Conservation (phyloP, 2,329 filamentous ascomycete species). For the Colletotrichum somersetense region DNA sequence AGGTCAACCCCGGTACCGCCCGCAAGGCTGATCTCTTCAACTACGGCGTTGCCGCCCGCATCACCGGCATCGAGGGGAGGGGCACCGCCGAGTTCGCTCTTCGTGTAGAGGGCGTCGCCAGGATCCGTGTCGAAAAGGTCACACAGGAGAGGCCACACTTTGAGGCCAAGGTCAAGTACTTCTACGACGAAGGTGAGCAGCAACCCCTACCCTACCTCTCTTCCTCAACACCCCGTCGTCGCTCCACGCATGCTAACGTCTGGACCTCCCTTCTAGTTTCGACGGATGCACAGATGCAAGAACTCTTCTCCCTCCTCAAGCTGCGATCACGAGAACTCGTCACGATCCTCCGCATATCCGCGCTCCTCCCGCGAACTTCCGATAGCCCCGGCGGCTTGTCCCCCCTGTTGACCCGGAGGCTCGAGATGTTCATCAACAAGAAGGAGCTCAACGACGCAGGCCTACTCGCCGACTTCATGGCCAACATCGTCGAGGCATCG, state of each 20-base stretch:
- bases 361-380: constrained; percentile 77
- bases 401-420: constrained; percentile 84
- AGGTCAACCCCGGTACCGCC: constrained; percentile 69
- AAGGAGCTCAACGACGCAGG: constrained; percentile 88
- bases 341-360: constrained; percentile 84
- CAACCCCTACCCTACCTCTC: neutral
- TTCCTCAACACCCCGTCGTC: neutral
- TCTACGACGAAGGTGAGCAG: constrained; percentile 75
- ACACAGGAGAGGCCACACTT: constrained; percentile 86
- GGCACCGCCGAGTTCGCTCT: constrained; percentile 83
- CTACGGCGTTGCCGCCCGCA: constrained; percentile 85
- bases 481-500: constrained; percentile 87
- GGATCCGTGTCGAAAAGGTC: constrained; percentile 81
- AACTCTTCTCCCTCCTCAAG: constrained; percentile 85
- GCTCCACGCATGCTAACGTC: constrained; percentile 13
- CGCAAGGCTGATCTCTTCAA: constrained; percentile 82
- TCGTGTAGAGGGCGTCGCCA: constrained; percentile 85
- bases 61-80: constrained; percentile 81
- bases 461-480: constrained; percentile 93
- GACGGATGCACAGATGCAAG: constrained; percentile 72
- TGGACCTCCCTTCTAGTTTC: constrained; percentile 31
- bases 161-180: constrained; percentile 81
- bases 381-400: constrained; percentile 74
- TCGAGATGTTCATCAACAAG: constrained; percentile 88
- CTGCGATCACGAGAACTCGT: constrained; percentile 88